phyloP scores from a whole-genome alignment of 1,139 yeast genomes.

The Diutina siamensis region DNA sequence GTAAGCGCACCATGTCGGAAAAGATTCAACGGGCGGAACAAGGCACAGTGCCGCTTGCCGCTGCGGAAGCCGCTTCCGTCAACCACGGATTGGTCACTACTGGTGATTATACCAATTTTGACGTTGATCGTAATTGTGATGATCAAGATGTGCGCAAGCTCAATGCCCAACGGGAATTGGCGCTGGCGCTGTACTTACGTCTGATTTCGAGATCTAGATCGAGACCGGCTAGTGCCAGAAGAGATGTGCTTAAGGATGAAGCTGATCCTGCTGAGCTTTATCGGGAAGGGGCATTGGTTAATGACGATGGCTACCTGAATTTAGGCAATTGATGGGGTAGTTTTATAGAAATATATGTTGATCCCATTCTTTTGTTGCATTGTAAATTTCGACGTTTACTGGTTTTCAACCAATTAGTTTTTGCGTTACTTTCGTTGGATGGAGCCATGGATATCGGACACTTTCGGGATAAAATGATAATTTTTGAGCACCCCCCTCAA shows the following conservation, averaged over 20 bases:
- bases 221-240: conserved; percentile 16
- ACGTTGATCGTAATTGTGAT: conserved; percentile 27
- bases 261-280: conserved; percentile 28
- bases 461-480: too few relatives aligned
- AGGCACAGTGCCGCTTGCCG: not conserved
- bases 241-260: conserved; percentile 24
- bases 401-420: too few relatives aligned
- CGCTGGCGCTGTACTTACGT: conserved; percentile 42
- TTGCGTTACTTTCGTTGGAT: too few relatives aligned
- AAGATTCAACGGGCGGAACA: not conserved
- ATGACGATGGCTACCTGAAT: conserved; percentile 30
- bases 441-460: too few relatives aligned
- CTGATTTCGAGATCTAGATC: conserved; percentile 55
- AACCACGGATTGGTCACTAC: conserved; percentile 35
- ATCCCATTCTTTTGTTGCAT: too few relatives aligned
- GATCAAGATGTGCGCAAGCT: conserved; percentile 12
- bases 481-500: too few relatives aligned
- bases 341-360: too few relatives aligned
- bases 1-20: conserved; percentile 32
- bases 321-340: too few relatives aligned
- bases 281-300: conserved; percentile 35
- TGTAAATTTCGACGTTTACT: too few relatives aligned
- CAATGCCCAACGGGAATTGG: conserved; percentile 20
- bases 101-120: conserved; percentile 39
- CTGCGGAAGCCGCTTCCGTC: not conserved